A percentile compares a stretch with the other conserved stretches of the same genome.
phyloP scores from a whole-genome alignment of 2,329 filamentous ascomycete genomes.

The Fusarium sacchari region DNA sequence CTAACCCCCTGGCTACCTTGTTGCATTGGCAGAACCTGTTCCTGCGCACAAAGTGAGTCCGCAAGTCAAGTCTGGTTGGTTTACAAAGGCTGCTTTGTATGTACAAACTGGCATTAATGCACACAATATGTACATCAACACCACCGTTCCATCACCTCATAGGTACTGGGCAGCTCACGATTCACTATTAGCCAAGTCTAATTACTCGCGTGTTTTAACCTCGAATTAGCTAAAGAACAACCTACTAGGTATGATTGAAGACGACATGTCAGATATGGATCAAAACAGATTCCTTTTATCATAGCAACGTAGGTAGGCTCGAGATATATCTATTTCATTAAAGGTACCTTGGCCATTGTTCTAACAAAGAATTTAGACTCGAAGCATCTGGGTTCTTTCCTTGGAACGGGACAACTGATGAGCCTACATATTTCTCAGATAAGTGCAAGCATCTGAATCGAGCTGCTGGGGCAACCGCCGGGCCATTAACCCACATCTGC shows the following conservation, averaged over 20 bases:
- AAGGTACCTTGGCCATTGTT: neutral
- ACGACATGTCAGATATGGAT: neutral
- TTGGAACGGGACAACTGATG: slow-evolving; percentile 5
- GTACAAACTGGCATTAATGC: slow-evolving; percentile 8
- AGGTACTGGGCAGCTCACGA: no score
- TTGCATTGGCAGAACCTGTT: slow-evolving; percentile 20
- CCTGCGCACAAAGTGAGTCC: slow-evolving; percentile 7
- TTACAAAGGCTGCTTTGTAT: neutral
- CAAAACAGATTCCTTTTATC: neutral
- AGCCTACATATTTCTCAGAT: slow-evolving; percentile 7
- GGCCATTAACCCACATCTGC: slow-evolving; percentile 16
- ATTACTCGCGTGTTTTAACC: neutral
- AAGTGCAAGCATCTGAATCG: slow-evolving; percentile 19
- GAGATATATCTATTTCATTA: neutral
- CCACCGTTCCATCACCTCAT: neutral
- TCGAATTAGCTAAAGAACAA: slow-evolving; percentile 1
- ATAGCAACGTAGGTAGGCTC: neutral
- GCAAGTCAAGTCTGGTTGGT: neutral
- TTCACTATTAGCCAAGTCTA: neutral
- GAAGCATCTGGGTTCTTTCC: slow-evolving; percentile 15
- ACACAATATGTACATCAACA: neutral
- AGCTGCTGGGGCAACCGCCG: slow-evolving; percentile 37
- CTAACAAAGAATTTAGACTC: neutral
- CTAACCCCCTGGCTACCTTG: slow-evolving; percentile 21
- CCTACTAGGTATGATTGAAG: neutral